Evolutionary conservation across 257 asterid genomes (phyloP).

Genomic region (Paraleonurus japonicus): DNA sequence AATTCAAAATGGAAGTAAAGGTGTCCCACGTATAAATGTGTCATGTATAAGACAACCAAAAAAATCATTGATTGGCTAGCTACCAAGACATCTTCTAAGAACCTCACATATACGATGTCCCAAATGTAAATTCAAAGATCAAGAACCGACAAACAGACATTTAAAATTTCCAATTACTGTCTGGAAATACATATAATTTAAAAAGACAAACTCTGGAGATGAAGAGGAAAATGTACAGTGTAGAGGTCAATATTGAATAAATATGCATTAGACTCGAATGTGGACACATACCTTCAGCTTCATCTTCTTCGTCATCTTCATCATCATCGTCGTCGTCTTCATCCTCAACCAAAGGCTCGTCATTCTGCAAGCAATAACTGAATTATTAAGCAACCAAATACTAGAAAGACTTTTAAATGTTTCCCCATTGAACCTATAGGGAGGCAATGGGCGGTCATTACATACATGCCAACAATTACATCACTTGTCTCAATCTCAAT

Average conservation of each 20-base stretch:
- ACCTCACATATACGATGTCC: background rate
- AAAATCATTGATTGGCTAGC: background rate
- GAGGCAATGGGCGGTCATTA: background rate
- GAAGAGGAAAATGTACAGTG: background rate
- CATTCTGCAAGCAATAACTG: slow-evolving; percentile 32
- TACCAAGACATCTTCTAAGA: slow-evolving; percentile 9
- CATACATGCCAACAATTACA: background rate
- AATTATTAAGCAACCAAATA: background rate
- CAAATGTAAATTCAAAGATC: background rate
- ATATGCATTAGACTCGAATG: background rate
- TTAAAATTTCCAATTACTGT: background rate
- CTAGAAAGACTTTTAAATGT: background rate
- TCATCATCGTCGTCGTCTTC: slow-evolving; percentile 30
- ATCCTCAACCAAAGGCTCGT: slow-evolving; percentile 45
- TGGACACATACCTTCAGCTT: slow-evolving; percentile 37
- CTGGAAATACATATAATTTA: background rate
- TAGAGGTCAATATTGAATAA: background rate
- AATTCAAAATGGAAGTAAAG: background rate
- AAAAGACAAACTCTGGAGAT: background rate
- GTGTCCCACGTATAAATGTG: background rate
- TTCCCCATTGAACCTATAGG: background rate
- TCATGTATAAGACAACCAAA: background rate
- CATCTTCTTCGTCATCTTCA: slow-evolving; percentile 43
- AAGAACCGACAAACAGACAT: background rate
- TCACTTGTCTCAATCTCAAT: background rate